These are phyloP conservation scores for Leccinum cinnamomeum DNA, from an alignment of 1,284 basidiomycete species.

Conservation along the genomic window DNA sequence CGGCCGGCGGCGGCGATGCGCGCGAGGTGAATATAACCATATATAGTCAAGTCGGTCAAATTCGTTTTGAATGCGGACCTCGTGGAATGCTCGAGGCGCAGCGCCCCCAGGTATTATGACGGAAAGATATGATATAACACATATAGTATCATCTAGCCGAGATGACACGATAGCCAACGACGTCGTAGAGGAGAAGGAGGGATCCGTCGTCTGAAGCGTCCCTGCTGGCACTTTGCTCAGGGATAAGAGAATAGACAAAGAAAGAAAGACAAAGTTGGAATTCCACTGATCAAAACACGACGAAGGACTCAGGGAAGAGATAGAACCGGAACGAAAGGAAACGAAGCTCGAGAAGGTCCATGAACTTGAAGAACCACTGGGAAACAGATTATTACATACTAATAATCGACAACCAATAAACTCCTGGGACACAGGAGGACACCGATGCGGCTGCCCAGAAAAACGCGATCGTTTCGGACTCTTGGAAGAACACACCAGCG, in stretches of 20 bases:
- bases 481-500: not conserved
- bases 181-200: not conserved
- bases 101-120: not conserved
- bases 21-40: conserved; percentile 23
- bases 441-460: not conserved
- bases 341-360: not conserved
- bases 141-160: conserved; percentile 28
- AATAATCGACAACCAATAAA: not conserved
- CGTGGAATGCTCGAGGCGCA: conserved; percentile 28
- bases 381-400: not conserved
- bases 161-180: conserved; percentile 7
- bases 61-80: conserved; percentile 15
- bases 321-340: not conserved
- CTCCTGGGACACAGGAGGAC: not conserved
- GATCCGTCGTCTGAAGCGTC: not conserved
- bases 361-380: not conserved
- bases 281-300: not conserved
- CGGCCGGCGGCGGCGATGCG: not conserved
- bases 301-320: not conserved
- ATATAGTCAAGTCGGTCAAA: conserved; percentile 10
- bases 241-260: not conserved
- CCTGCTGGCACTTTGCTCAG: not conserved
- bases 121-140: not conserved
- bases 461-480: not conserved
- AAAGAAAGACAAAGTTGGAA: not conserved